Evolutionary conservation across 1,139 yeast species (phyloP).

Genomic region (Yamadazyma triangularis): DNA sequence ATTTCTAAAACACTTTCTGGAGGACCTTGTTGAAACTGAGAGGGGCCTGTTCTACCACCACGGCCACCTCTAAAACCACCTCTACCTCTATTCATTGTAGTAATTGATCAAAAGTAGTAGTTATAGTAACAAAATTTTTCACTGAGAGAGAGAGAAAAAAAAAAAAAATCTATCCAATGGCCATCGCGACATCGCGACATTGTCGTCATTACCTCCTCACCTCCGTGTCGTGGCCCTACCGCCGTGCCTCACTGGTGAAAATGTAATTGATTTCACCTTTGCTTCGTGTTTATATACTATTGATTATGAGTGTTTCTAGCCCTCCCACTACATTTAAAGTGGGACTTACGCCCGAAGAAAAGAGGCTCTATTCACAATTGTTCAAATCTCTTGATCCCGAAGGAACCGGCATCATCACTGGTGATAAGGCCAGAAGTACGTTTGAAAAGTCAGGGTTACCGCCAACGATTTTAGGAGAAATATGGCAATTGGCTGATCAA

Average conservation of each 20-base stretch:
- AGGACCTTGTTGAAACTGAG: conserved; percentile 70
- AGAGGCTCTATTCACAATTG: conserved; percentile 63
- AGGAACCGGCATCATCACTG: conserved; percentile 77
- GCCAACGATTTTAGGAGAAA: conserved; percentile 74
- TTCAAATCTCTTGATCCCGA: conserved; percentile 81
- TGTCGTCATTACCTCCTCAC: no score
- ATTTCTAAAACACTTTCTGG: conserved; percentile 92
- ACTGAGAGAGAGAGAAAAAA: conserved; percentile 1
- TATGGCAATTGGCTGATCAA: conserved; percentile 90
- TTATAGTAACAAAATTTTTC: conserved; percentile 7
- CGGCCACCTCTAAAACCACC: conserved; percentile 72
- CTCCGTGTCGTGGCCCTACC: no score
- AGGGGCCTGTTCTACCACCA: conserved; percentile 55
- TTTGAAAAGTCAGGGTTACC: conserved; percentile 86
- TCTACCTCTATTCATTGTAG: conserved; percentile 55
- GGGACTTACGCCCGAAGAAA: conserved; percentile 74
- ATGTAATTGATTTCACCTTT: no score
- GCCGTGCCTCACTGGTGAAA: no score
- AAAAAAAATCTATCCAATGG: conserved; percentile 13
- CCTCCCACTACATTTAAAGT: conserved; percentile 30
- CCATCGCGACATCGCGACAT: conserved; percentile 4
- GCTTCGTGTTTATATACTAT: no score
- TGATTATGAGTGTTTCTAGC: background rate
- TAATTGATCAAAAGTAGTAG: background rate
- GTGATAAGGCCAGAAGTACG: conserved; percentile 81